Percentiles rank a stretch among this genome's conserved stretches.
Conservation (phyloP, 306 rosid genomes). For the Oxytropis ochrocephala region DNA sequence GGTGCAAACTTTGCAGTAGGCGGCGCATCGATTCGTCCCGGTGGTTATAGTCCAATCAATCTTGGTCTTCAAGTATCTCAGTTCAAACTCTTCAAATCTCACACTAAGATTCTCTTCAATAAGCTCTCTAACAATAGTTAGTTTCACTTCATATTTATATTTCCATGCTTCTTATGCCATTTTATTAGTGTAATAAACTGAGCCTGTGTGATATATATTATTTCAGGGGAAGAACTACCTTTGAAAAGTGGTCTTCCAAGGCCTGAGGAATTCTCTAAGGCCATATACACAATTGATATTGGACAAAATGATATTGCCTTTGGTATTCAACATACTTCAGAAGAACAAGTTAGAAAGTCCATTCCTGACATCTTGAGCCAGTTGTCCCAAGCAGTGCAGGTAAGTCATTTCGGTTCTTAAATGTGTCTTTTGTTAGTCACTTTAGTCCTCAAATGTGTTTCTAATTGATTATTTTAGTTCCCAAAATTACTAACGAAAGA, state of each 20-base stretch:
- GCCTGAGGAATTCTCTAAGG: slow-evolving; percentile 58
- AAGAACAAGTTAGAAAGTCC: slow-evolving; percentile 51
- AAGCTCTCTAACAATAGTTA: slow-evolving; percentile 39
- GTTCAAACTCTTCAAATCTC: slow-evolving; percentile 62
- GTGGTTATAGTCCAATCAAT: slow-evolving; percentile 74
- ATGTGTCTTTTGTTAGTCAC: too few relatives aligned
- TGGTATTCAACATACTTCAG: slow-evolving; percentile 53
- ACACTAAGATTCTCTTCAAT: slow-evolving; percentile 40
- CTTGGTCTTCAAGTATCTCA: slow-evolving; percentile 70
- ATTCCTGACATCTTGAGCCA: slow-evolving; percentile 56
- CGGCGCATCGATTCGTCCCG: slow-evolving; percentile 64
- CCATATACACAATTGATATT: slow-evolving; percentile 75
- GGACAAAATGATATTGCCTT: slow-evolving; percentile 77
- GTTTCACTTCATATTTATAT: slow-evolving; percentile 13
- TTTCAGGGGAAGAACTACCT: slow-evolving; percentile 34
- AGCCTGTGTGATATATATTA: neutral
- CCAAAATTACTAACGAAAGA: too few relatives aligned
- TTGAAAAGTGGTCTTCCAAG: slow-evolving; percentile 52
- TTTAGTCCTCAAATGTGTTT: too few relatives aligned
- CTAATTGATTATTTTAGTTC: too few relatives aligned
- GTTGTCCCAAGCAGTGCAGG: slow-evolving; percentile 50
- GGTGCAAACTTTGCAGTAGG: slow-evolving; percentile 84
- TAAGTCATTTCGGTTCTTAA: neutral
- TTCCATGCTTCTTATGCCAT: neutral
- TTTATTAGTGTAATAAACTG: neutral